These are phyloP conservation scores for Exophiala bonariae DNA, from an alignment of 2,329 filamentous ascomycete genomes.

Conservation along the genomic window DNA sequence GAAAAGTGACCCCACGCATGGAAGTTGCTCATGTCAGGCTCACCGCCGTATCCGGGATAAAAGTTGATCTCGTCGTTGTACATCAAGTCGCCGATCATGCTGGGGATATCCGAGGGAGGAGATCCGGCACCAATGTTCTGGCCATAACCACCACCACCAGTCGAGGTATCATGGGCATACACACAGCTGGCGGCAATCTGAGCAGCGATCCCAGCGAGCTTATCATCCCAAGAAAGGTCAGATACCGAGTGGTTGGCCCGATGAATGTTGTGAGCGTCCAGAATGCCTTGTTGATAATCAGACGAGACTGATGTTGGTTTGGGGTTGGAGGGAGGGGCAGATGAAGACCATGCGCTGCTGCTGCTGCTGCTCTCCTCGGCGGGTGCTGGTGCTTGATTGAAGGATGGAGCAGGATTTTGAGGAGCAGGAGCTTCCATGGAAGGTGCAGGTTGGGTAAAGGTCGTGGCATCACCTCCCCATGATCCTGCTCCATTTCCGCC, in stretches of 20 bases:
- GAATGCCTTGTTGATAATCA: conserved; percentile 36
- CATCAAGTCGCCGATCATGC: conserved; percentile 78
- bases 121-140: conserved; percentile 85
- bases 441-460: background rate
- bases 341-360: conserved; percentile 6
- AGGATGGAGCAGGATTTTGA: conserved; percentile 3
- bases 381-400: background rate
- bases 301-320: conserved; percentile 19
- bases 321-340: conserved; percentile 4
- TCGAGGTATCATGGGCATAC: conserved; percentile 76
- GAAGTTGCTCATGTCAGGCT: conserved; percentile 64
- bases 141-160: conserved; percentile 69
- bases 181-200: conserved; percentile 66
- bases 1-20: conserved; percentile 72
- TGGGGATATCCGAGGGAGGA: conserved; percentile 57
- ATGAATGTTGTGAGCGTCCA: conserved; percentile 82
- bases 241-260: conserved; percentile 76
- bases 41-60: conserved; percentile 62
- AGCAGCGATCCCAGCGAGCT: conserved; percentile 64
- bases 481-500: conserved; percentile 4
- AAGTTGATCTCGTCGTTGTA: conserved; percentile 75
- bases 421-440: conserved; percentile 7
- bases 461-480: conserved; percentile 7
- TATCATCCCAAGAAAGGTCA: conserved; percentile 64
- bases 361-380: background rate